phyloP scores from a whole-genome alignment of 2,329 filamentous ascomycete genomes.

The Fusarium oxysporum region DNA sequence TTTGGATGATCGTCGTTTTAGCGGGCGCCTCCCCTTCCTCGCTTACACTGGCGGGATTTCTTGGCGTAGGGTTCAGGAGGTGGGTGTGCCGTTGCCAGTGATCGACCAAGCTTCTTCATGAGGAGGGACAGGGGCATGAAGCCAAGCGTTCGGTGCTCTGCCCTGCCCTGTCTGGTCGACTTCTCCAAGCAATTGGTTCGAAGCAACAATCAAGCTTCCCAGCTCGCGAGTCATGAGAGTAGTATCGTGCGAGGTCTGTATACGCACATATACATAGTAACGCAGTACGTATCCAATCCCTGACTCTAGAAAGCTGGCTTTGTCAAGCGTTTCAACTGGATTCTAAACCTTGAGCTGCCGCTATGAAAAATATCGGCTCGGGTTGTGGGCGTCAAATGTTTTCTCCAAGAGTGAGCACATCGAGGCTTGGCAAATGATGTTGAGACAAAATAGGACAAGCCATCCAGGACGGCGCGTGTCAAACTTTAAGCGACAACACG shows the following conservation, averaged over 20 bases:
- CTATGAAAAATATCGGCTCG: slow-evolving; percentile 10
- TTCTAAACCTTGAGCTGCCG: slow-evolving; percentile 4
- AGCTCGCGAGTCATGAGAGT: slow-evolving; percentile 29
- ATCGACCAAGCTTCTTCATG: slow-evolving; percentile 45
- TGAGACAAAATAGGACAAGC: slow-evolving; percentile 38
- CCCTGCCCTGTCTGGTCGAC: slow-evolving; percentile 17
- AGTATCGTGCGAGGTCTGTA: slow-evolving; percentile 21
- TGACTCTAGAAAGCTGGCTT: slow-evolving; percentile 2
- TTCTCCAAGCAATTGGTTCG: slow-evolving; percentile 30
- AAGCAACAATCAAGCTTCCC: slow-evolving; percentile 33
- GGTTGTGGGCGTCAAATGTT: slow-evolving; percentile 10
- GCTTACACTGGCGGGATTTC: slow-evolving; percentile 45
- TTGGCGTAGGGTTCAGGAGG: slow-evolving; percentile 36
- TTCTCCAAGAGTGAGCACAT: slow-evolving; percentile 11
- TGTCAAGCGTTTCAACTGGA: slow-evolving; percentile 23
- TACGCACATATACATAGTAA: neutral
- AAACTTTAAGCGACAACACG: slow-evolving; percentile 45
- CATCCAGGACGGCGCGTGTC: slow-evolving; percentile 35
- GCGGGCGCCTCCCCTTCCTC: slow-evolving; percentile 47
- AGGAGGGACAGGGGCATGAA: slow-evolving; percentile 34
- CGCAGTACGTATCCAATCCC: slow-evolving; percentile 8
- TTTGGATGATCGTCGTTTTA: slow-evolving; percentile 47
- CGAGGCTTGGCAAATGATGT: slow-evolving; percentile 20
- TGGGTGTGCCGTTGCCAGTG: slow-evolving; percentile 27
- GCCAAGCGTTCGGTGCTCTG: slow-evolving; percentile 36